A percentile compares a stretch with the other conserved stretches of the same genome.
Evolutionary conservation across 139 green algal species (phyloP).

Genomic region (Chlorella vulgaris): DNA sequence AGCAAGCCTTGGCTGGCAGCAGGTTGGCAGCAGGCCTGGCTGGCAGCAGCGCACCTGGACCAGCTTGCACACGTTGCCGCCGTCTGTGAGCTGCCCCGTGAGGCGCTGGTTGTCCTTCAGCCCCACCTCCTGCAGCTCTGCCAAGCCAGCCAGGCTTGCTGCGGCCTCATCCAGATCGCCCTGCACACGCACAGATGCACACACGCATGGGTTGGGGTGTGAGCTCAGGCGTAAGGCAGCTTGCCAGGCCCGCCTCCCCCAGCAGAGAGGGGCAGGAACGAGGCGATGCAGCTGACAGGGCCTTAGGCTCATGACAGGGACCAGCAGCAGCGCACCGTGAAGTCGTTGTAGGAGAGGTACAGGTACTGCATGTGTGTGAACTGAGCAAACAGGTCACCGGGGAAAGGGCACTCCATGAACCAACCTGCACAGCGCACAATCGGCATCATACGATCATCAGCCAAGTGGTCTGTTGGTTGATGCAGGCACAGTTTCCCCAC

Average conservation of each 20-base stretch:
- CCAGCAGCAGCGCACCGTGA: background rate
- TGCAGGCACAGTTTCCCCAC: background rate
- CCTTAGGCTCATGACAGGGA: background rate
- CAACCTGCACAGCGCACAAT: background rate
- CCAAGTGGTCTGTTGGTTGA: background rate
- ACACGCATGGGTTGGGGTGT: too few relatives aligned
- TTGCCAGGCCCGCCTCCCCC: too few relatives aligned
- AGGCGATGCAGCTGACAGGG: background rate
- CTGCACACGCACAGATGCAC: background rate
- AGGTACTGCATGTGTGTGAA: background rate
- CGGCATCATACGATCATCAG: too few relatives aligned
- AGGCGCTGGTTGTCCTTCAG: background rate
- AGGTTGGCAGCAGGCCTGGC: background rate
- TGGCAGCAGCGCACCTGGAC: background rate
- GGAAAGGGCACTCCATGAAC: background rate
- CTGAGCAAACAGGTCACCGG: background rate
- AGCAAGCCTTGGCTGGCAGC: background rate
- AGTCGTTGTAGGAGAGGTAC: background rate
- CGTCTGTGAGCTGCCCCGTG: background rate
- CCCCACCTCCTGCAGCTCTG: constrained; percentile 2
- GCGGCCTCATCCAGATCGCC: background rate
- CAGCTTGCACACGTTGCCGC: background rate
- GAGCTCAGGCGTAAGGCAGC: too few relatives aligned
- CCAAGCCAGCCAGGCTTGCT: background rate
- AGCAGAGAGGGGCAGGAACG: too few relatives aligned